Conservation (phyloP, 1,284 basidiomycete species). For the Chalciporus sp. region DNA sequence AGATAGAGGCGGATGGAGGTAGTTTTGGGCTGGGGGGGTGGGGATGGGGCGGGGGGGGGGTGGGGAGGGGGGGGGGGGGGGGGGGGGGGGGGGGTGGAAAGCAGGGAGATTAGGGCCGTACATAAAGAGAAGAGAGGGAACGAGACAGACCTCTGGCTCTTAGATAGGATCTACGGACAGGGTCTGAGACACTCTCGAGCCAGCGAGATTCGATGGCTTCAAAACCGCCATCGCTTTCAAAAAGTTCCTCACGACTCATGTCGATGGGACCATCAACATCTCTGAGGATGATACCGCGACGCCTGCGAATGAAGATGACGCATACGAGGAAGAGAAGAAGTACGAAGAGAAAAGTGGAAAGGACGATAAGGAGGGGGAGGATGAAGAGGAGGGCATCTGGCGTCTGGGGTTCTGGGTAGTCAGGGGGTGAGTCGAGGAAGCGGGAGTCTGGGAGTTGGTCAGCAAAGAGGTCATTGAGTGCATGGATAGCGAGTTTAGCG, state of each 20-base stretch:
- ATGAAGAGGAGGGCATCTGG: conserved; percentile 77
- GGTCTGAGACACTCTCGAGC: conserved; percentile 83
- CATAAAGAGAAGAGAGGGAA: not conserved
- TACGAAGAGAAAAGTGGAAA: conserved; percentile 91
- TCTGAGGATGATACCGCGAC: conserved; percentile 79
- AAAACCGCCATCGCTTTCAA: conserved; percentile 90
- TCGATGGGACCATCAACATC: conserved; percentile 94
- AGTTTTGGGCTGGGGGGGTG: too few species aligned
- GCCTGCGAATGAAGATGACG: conserved; percentile 79
- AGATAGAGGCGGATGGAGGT: too few species aligned
- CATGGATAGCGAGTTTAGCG: conserved; percentile 25
- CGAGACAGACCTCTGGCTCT: conserved; percentile 80
- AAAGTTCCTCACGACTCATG: conserved; percentile 86
- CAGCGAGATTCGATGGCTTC: conserved; percentile 91
- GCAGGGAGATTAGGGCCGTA: conserved; percentile 2
- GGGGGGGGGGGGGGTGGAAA: conserved; percentile 10
- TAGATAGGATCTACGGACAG: conserved; percentile 71
- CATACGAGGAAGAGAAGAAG: conserved; percentile 88
- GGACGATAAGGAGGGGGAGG: conserved; percentile 88
- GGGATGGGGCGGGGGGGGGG: too few species aligned
- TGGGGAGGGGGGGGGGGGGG: too few species aligned
- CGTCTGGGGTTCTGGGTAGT: conserved; percentile 34
- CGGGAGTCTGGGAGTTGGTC: conserved; percentile 25
- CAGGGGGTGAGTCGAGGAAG: conserved; percentile 5
- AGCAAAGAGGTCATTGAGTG: conserved; percentile 31